Base-by-base conservation (phyloP, 2,329 filamentous ascomycete genomes). In the Alternaria sp. region DNA sequence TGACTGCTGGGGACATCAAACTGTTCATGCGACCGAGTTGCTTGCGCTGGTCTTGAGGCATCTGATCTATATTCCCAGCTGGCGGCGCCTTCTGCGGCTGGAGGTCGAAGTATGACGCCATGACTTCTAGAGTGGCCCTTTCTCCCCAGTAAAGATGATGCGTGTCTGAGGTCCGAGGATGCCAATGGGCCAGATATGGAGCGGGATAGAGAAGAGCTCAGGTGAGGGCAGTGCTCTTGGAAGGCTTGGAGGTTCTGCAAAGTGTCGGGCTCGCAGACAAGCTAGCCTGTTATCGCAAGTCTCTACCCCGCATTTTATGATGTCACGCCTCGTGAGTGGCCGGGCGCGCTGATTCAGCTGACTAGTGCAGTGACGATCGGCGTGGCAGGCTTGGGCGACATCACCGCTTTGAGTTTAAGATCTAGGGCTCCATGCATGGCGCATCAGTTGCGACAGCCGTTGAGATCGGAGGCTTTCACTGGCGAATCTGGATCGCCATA, bases 41-140 rank as follows among this genome's bases (percentile, higher is more conserved):
- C 30, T 64, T 69, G 15, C 57, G 57, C 56, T 71, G 52, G 36
- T 68, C 62, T 28, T 70, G 59, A 25, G 68, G 64, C 19, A 70
- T 15, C 10, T 55, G 47, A 21, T 66, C 57, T 56, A 65, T 59
- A 54, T 36, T 61, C 40, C 63, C 52, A 57, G 69, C 61, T 17
- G 63, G 56, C 51, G 63, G 54, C 49, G 62, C 66, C 56, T 69
- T 59, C 62, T 73, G 69, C 19, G 67, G 63, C 50, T 69, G 71
- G 40, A 70, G 64, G 25, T 79, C 76, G 46, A 78, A 79, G 62
- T 79, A 79, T 75, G 76, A 79, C 72, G 75, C 69, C 75, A 77
- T 74, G 66, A 67, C 57, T 60, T 62, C 30, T 55, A 2, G 28
- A 26, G 19, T 26, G 26, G 26, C 46, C 17, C 50, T 63, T 43